phyloP scores from a whole-genome alignment of 1,139 yeast genomes.

The Diutina rugosa region DNA sequence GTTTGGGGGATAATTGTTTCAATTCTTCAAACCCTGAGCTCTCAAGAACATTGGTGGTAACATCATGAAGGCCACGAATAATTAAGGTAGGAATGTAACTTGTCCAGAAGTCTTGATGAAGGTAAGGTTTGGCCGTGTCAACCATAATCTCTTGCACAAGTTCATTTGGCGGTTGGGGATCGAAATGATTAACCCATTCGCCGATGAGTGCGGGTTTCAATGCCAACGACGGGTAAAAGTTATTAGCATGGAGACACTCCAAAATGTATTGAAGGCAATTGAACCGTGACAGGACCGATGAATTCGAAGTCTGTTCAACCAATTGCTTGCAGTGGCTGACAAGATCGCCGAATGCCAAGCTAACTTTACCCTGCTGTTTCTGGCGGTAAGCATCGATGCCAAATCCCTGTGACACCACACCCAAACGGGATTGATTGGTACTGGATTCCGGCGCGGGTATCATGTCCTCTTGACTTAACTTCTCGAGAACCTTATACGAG shows the following conservation, averaged over 20 bases:
- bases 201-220: slow-evolving; percentile 31
- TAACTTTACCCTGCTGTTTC: slow-evolving; percentile 9
- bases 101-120: slow-evolving; percentile 53
- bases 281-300: slow-evolving; percentile 3
- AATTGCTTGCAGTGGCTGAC: slow-evolving; percentile 7
- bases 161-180: slow-evolving; percentile 42
- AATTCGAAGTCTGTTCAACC: slow-evolving; percentile 7
- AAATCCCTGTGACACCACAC: slow-evolving; percentile 14
- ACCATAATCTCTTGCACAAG: slow-evolving; percentile 33
- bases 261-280: slow-evolving; percentile 31
- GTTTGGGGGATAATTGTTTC: slow-evolving; percentile 13
- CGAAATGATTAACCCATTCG: slow-evolving; percentile 58
- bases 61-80: slow-evolving; percentile 49
- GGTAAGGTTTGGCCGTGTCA: slow-evolving; percentile 31
- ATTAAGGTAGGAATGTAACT: slow-evolving; percentile 41
- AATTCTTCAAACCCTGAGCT: slow-evolving; percentile 19
- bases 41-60: slow-evolving; percentile 37
- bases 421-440: slow-evolving; percentile 10
- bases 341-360: slow-evolving; percentile 16
- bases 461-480: slow-evolving; percentile 12
- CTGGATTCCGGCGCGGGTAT: slow-evolving; percentile 13
- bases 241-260: slow-evolving; percentile 42
- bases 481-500: slow-evolving; percentile 22
- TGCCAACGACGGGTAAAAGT: slow-evolving; percentile 20
- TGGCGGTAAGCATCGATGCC: slow-evolving; percentile 6